Conservation (phyloP, 768 basidiomycete species). For the Steccherinum ochraceum region DNA sequence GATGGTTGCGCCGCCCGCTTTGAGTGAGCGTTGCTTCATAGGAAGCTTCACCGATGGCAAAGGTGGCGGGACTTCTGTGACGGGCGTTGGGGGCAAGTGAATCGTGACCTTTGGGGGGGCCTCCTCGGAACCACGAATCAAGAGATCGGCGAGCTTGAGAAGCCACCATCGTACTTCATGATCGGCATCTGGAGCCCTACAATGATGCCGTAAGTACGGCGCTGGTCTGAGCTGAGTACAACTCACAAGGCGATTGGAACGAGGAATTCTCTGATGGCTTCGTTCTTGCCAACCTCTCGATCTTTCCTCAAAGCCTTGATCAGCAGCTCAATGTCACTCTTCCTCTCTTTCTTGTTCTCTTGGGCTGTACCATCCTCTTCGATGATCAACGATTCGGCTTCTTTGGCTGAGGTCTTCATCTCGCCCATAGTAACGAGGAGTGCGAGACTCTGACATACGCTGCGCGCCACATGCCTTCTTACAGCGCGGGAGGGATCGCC, state of each 20-base stretch:
- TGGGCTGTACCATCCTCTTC: constrained; percentile 75
- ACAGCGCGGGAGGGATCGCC: constrained; percentile 79
- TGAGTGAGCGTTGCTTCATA: constrained; percentile 33
- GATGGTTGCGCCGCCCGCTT: constrained; percentile 27
- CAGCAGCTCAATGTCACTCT: constrained; percentile 77
- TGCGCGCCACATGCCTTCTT: constrained; percentile 82
- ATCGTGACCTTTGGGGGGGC: constrained; percentile 81
- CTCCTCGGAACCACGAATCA: constrained; percentile 80
- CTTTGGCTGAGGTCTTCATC: constrained; percentile 71
- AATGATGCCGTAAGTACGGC: neutral
- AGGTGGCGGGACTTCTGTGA: constrained; percentile 52
- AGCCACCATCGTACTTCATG: constrained; percentile 88
- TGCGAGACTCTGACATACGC: constrained; percentile 81
- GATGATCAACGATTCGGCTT: constrained; percentile 70
- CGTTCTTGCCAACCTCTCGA: constrained; percentile 76
- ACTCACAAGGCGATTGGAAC: constrained; percentile 78
- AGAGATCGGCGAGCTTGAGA: constrained; percentile 85
- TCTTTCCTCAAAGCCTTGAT: constrained; percentile 87
- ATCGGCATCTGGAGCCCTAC: constrained; percentile 69
- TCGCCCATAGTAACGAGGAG: constrained; percentile 86
- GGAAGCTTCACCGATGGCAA: constrained; percentile 48
- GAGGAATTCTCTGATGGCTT: constrained; percentile 69
- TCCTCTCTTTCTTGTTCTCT: constrained; percentile 72
- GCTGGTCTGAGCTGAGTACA: neutral
- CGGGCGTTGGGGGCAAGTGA: constrained; percentile 71